Evolutionary conservation across 345 rosid genomes (phyloP), one percentile per base, ranked within the genome.

Genomic region (Clarkia xantiana): DNA sequence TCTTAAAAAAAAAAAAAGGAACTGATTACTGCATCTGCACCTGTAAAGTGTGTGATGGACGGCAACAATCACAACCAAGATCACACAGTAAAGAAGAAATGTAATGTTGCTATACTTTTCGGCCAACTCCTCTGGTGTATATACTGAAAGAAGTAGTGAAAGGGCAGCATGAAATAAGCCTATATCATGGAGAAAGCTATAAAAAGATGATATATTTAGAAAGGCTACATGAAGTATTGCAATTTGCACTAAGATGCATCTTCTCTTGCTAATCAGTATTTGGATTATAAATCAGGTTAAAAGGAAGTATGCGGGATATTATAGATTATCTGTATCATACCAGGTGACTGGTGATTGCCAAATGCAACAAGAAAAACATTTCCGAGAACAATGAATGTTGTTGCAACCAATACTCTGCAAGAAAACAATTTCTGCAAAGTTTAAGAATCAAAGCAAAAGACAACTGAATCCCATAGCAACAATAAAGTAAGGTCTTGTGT

Each of bases 261-360:
- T 23, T 6, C 6, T 23, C 4, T 6, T 23, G 0, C 6, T 2
- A 6, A 3, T 23, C 6, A 23, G 29, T 0, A 29, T 29, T 29
- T 29, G 36, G 2, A 3, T 29, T 0, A 29, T 29, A 29, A 29
- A 29, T 29, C 36, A 29, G 8, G 36, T 7, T 3, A 29, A 29
- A 29, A 1, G 36, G 36, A 29, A 29, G 36, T 29, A 29, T 1
- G 5, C 36, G 8, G 36, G 36, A 29, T 1, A 3, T 3, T 29
- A 10, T 29, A 29, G 36, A 29, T 29, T 29, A 29, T 29, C 36
- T 11, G 49, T 41, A 11, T 12, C 49, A n/a, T 79, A 86, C 98
- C 98, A 40, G 98, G 98, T 50, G 98, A 91, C 60, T 91, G 96
- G 36, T 91, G 98, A 64, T 91, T 91, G 61, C 98, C 96, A 67